Evolutionary conservation across 2,329 filamentous ascomycete genomes (phyloP).

Genomic region (Trichoderma hamatum): DNA sequence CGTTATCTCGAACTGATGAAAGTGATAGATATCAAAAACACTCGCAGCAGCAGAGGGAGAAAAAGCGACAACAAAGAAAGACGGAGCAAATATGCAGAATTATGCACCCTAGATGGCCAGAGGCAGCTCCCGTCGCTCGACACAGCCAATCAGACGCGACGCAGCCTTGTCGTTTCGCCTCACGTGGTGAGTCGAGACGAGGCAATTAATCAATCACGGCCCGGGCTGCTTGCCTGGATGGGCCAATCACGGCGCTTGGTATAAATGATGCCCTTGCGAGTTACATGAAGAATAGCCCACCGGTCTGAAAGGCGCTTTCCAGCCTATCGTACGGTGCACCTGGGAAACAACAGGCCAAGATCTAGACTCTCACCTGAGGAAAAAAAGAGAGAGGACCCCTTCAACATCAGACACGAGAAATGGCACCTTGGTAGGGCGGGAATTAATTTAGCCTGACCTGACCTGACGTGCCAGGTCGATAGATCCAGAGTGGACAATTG

Average conservation of each 20-base stretch:
- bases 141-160: slow-evolving; percentile 21
- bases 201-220: slow-evolving; percentile 20
- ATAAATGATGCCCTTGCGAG: background rate
- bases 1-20: background rate
- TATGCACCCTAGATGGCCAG: background rate
- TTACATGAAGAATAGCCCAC: background rate
- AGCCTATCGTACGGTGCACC: slow-evolving; percentile 6
- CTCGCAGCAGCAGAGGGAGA: background rate
- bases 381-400: background rate
- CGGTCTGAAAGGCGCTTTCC: background rate
- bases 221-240: background rate
- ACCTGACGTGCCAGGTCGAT: slow-evolving; percentile 1
- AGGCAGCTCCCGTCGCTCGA: background rate
- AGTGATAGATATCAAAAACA: background rate
- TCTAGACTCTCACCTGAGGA: slow-evolving; percentile 6
- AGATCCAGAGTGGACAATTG: background rate
- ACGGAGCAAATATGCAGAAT: background rate
- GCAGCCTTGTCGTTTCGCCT: slow-evolving; percentile 21
- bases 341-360: background rate
- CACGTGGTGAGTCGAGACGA: slow-evolving; percentile 24
- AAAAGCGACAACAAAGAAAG: background rate
- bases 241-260: slow-evolving; percentile 13
- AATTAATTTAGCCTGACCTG: background rate
- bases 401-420: slow-evolving; percentile 9
- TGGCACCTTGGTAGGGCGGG: background rate